Percentiles rank a stretch among this genome's conserved stretches.
Conservation (phyloP, 1,139 yeast genomes). For the Scheffersomyces quercinus region DNA sequence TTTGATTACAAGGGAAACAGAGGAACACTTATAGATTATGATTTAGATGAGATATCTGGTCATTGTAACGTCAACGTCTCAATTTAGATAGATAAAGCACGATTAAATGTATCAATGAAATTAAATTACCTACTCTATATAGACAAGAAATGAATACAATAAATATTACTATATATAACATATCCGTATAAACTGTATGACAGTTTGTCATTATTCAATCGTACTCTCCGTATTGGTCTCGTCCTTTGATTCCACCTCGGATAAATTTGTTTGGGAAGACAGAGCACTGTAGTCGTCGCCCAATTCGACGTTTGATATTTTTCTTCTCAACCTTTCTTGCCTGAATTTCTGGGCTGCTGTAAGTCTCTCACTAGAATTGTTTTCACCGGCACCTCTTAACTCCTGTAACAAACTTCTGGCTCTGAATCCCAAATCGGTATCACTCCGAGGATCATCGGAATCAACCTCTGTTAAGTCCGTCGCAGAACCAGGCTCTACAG, state of each 20-base stretch:
- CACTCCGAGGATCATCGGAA: slow-evolving; percentile 13
- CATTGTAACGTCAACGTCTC: slow-evolving; percentile 11
- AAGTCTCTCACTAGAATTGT: slow-evolving; percentile 12
- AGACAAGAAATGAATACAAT: background rate
- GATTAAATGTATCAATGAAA: background rate
- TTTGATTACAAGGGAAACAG: slow-evolving; percentile 33
- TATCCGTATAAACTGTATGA: too few species aligned
- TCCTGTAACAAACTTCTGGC: slow-evolving; percentile 63
- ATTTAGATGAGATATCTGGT: slow-evolving; percentile 31
- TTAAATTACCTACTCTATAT: background rate
- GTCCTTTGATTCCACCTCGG: too few species aligned
- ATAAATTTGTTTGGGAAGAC: background rate
- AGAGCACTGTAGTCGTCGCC: slow-evolving; percentile 7
- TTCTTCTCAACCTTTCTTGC: slow-evolving; percentile 31
- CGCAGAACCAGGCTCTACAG: slow-evolving; percentile 3
- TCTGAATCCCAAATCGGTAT: slow-evolving; percentile 55
- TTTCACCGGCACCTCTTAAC: slow-evolving; percentile 44
- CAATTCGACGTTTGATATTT: slow-evolving; percentile 11
- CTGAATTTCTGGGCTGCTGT: slow-evolving; percentile 42
- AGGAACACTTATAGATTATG: slow-evolving; percentile 34
- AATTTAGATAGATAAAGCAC: slow-evolving; percentile 11
- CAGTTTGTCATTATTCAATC: too few species aligned
- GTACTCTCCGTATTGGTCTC: too few species aligned
- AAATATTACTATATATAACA: too few species aligned
- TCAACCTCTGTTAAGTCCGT: slow-evolving; percentile 6